These are phyloP conservation scores for Rhodotorula babjevae DNA, from an alignment of 768 basidiomycete species.

Conservation along the genomic window DNA sequence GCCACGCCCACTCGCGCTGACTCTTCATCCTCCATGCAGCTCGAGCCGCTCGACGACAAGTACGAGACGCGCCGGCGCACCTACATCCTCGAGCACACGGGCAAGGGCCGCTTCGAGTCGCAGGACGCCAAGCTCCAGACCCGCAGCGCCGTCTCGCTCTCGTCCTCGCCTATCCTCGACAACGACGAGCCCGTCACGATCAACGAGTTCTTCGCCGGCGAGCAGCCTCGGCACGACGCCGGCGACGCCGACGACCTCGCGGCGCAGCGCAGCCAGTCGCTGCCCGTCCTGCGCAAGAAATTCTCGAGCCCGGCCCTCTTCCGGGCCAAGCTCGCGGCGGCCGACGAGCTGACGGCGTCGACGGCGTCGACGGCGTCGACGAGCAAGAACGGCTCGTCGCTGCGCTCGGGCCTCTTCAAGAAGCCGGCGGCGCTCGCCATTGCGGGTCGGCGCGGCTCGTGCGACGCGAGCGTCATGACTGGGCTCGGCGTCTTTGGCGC, in stretches of 20 bases:
- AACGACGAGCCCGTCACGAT: constrained; percentile 19
- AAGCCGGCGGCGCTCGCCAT: constrained; percentile 3
- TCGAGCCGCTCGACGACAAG: constrained; percentile 16
- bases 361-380: background rate
- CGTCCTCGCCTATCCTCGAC: background rate
- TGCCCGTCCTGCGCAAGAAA: constrained; percentile 1
- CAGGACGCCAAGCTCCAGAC: constrained; percentile 38
- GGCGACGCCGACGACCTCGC: background rate
- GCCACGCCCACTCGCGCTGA: background rate
- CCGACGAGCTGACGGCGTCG: constrained; percentile 1
- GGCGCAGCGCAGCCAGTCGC: background rate
- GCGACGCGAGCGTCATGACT: constrained; percentile 7
- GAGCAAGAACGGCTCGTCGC: constrained; percentile 18
- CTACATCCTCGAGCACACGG: constrained; percentile 36
- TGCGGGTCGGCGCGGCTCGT: constrained; percentile 7
- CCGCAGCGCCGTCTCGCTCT: background rate
- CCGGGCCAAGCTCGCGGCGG: background rate
- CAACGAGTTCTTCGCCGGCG: constrained; percentile 34
- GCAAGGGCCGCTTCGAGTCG: constrained; percentile 38
- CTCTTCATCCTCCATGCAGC: background rate
- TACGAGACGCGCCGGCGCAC: constrained; percentile 35
- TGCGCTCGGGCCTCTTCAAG: constrained; percentile 23
- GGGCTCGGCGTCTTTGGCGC: constrained; percentile 12
- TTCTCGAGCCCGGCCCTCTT: constrained; percentile 6
- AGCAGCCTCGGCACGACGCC: background rate